Evolutionary conservation across 495 filamentous ascomycete genomes (phyloP).

Genomic region (Aspergillus kassunensis): DNA sequence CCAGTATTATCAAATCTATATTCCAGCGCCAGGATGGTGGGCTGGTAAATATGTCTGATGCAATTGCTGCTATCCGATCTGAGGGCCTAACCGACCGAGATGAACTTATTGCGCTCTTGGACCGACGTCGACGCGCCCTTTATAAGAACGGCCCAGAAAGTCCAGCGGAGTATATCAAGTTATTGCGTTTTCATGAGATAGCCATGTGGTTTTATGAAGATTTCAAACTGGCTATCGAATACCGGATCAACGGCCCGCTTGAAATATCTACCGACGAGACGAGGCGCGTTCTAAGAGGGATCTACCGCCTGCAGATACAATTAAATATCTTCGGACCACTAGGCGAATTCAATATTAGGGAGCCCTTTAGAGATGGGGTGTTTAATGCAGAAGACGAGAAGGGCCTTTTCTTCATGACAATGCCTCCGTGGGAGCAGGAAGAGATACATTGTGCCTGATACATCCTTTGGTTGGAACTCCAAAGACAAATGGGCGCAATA

Average conservation of each 20-base stretch:
- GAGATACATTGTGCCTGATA: background rate
- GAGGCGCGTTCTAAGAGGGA: conserved; percentile 2
- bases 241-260: background rate
- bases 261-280: background rate
- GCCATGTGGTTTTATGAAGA: conserved; percentile 1
- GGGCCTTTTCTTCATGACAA: background rate
- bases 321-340: background rate
- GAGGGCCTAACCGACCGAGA: background rate
- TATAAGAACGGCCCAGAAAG: background rate
- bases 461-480: conserved; percentile 1
- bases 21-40: background rate
- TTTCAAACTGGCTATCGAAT: background rate
- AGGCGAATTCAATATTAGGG: no score
- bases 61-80: conserved; percentile 14
- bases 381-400: background rate
- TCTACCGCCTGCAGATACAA: conserved; percentile 8
- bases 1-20: background rate
- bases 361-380: background rate
- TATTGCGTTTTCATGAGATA: background rate
- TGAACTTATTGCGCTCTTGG: conserved; percentile 6
- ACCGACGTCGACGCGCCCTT: background rate
- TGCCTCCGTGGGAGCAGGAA: background rate
- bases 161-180: background rate
- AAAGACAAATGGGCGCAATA: no score
- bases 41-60: conserved; percentile 4